A percentile compares a stretch with the other conserved stretches of the same genome.
phyloP scores from a whole-genome alignment of 2,329 filamentous ascomycete genomes.

The Cladosporium sp. region DNA sequence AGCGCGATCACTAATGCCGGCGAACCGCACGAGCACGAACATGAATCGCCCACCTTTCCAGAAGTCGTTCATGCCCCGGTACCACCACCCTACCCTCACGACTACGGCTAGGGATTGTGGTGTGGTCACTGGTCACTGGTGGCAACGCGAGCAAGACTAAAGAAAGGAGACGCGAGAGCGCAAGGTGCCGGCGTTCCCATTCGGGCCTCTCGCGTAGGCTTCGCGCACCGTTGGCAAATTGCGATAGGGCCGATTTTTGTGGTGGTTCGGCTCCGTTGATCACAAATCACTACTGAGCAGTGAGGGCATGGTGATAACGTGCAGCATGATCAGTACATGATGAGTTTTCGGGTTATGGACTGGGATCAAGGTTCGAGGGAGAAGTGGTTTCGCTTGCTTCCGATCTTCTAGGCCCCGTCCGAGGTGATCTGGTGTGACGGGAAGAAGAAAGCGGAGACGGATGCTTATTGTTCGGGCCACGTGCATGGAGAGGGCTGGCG shows the following conservation, averaged over 20 bases:
- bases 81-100: background rate
- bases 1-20: background rate
- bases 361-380: background rate
- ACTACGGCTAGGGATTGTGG: no score
- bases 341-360: background rate
- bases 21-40: background rate
- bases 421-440: background rate
- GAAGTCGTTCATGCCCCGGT: background rate
- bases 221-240: conserved; percentile 5
- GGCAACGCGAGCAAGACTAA: conserved; percentile 1
- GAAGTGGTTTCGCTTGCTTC: background rate
- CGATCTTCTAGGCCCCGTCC: conserved; percentile 1
- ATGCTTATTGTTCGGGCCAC: background rate
- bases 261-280: background rate
- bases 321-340: background rate
- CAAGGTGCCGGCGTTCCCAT: background rate
- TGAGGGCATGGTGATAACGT: background rate
- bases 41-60: conserved; percentile 10
- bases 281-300: background rate
- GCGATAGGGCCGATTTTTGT: background rate
- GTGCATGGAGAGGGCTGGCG: conserved; percentile 7
- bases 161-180: conserved; percentile 8
- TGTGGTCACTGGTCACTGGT: background rate
- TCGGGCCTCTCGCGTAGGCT: background rate
- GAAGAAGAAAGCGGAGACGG: background rate